Evolutionary conservation across 768 basidiomycete genomes (phyloP), one percentile per base, ranked within the genome.

Genomic region (Tylopilus sp.): DNA sequence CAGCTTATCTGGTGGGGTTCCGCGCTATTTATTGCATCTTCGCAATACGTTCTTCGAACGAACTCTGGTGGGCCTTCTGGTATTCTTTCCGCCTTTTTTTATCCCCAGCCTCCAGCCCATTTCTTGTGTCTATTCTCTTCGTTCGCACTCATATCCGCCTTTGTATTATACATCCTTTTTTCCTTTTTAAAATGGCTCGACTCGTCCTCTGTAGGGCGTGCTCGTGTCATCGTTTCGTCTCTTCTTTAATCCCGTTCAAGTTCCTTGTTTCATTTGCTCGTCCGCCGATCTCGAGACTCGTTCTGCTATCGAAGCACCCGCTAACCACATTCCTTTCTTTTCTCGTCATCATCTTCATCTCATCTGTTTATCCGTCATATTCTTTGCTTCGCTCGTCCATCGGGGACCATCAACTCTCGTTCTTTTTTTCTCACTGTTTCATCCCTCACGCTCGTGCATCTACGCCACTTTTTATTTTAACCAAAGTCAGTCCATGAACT

Each of bases 101-200:
- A 54, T 57, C 49, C 19, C 44, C 26, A 4, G 36, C 33, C 24
- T 52, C 40, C 36, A 42, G 56, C 41, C 55, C 41, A 17, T 48
- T 52, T 56, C 53, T 68, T 64, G 29, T 48, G n/a, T n/a, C 26
- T 14, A 24, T 52, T 53, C 36, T 50, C 30, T 43, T 55, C 46
- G 45, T 53, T 55, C 28, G 44, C 54, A 51, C 47, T 45, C 25
- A 52, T 48, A 42, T 57, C 36, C 19, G 13, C 14, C 38, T 29
- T 50, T 67, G 56, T 65, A 58, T 31, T 30, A 51, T 47, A 34
- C 17, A 28, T 3, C 16, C 25, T 21, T 19, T 21, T 21, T 24
- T 28, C 30, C 45, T 52, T 41, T 22, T 33, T 16, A 61, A 65
- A 57, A 55, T 36, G 52, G 43, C 33, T 21, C 11, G 31, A 36